Evolutionary conservation across 371 early-diverging fungal species (phyloP), one percentile per base, ranked within the genome.

Genomic region (Lichtheimia hyalospora): DNA sequence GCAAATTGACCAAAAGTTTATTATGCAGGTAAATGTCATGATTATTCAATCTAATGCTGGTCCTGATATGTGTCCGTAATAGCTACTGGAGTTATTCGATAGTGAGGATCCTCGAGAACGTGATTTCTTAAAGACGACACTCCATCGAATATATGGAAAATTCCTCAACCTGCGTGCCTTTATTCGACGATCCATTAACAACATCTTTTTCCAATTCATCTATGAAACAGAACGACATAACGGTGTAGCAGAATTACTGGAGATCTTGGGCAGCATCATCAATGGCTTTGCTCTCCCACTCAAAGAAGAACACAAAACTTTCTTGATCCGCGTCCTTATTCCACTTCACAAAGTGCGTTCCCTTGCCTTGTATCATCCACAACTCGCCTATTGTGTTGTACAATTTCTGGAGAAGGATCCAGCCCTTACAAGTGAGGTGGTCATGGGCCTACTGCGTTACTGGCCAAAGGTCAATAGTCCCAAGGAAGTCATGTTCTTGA

Each of bases 381-480:
- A 97, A 73, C 77, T 98, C 62, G 92, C 96, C 2, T 98, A 97
- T 70, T 98, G 98, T 65, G 93, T 96, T 3, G 95, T 98, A 23
- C 97, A 98, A 71, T 98, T 97, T 63, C 70, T 96, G 57, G 97
- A 98, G 71, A 98, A 98, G 75, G 97, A 95, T 64, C 93, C 93
- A 2, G 50, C 86, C 20, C 70, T 98, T 54, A 94, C 96, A 6
- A 89, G 88, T 51, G 94, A 93, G 76, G 93, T 96, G n/a, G 84
- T 96, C 21, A 74, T 75, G 55, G 94, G 95, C 5, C 73, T 98
- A 43, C 77, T 98, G 58, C 84, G 95, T 20, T 96, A 86, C 73
- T 98, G 98, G 98, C 98, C 98, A 44, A 98, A 97, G 72, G 94
- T 94, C 51, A 98, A 96, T 81, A 93, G 92, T 60, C 94, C 96